Percentiles rank a stretch among this genome's conserved stretches.
Evolutionary conservation across 306 rosid genomes (phyloP).

Genomic region (Vigna reflexopilosa): DNA sequence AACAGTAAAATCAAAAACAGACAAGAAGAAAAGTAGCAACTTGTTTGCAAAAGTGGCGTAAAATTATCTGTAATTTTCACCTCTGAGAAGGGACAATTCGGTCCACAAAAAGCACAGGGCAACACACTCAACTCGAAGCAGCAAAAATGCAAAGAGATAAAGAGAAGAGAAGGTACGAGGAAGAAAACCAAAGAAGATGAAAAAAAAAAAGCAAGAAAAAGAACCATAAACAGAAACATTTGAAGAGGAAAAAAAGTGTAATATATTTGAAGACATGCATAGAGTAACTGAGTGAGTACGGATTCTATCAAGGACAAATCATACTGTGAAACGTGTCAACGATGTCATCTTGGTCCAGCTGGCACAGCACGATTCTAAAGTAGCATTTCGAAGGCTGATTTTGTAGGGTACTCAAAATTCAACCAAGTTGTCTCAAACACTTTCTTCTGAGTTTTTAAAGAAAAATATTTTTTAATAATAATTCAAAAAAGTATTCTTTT

Average conservation of each 20-base stretch:
- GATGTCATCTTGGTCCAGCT: background rate
- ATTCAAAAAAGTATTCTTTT: too few species aligned
- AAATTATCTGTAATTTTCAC: slow-evolving; percentile 25
- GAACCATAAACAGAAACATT: slow-evolving; percentile 17
- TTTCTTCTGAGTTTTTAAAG: background rate
- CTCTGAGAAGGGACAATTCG: slow-evolving; percentile 43
- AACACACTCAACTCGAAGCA: slow-evolving; percentile 3
- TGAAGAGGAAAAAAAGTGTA: slow-evolving; percentile 7
- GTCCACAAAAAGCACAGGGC: slow-evolving; percentile 41
- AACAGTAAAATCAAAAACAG: slow-evolving; percentile 21
- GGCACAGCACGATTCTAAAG: slow-evolving; percentile 30
- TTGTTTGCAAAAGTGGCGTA: slow-evolving; percentile 27
- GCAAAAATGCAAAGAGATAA: slow-evolving; percentile 42
- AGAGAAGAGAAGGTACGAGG: background rate
- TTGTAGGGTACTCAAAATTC: background rate
- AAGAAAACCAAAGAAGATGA: slow-evolving; percentile 8
- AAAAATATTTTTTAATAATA: too few species aligned
- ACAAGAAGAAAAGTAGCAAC: slow-evolving; percentile 34
- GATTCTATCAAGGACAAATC: slow-evolving; percentile 27
- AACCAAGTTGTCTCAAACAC: background rate
- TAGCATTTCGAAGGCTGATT: slow-evolving; percentile 45
- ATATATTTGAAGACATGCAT: background rate
- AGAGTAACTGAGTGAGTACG: background rate
- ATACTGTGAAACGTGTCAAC: background rate
- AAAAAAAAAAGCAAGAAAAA: background rate